These are phyloP conservation scores for Seiridium cupressi DNA, from an alignment of 2,329 filamentous ascomycete genomes.

Conservation along the genomic window DNA sequence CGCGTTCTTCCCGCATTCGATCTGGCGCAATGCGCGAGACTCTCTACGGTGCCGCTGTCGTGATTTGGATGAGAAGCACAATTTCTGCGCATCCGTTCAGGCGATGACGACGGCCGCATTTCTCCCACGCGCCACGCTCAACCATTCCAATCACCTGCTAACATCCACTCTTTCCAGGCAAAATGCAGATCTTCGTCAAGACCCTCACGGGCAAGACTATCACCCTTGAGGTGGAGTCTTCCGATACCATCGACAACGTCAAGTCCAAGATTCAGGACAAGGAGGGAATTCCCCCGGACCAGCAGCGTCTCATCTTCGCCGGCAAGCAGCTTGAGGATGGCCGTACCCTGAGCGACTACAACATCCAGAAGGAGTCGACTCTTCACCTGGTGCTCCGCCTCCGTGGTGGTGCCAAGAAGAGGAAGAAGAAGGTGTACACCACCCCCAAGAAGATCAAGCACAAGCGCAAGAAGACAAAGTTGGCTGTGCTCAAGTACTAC, in stretches of 20 bases:
- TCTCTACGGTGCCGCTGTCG: background rate
- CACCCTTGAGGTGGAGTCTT: constrained; percentile 99
- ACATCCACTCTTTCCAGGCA: constrained; percentile 42
- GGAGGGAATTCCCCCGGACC: constrained; percentile 98
- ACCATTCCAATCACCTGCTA: background rate
- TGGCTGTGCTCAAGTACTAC: constrained; percentile 99
- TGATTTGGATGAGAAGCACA: too few species aligned
- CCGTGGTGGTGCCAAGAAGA: constrained; percentile 98
- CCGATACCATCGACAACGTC: constrained; percentile 99
- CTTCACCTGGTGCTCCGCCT: constrained; percentile 97
- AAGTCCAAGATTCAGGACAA: constrained; percentile 99
- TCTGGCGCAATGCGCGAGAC: background rate
- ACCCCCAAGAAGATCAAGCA: constrained; percentile 99
- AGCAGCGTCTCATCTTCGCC: constrained; percentile 99
- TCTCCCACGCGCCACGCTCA: background rate
- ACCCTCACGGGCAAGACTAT: constrained; percentile 99
- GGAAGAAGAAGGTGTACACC: constrained; percentile 99
- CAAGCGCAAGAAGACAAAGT: constrained; percentile 99
- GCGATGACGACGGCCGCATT: background rate
- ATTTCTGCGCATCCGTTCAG: too few species aligned
- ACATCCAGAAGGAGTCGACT: constrained; percentile 99
- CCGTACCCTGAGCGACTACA: constrained; percentile 99
- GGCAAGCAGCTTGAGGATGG: constrained; percentile 99
- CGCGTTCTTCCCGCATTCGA: too few species aligned
- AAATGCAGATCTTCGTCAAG: constrained; percentile 78